Evolutionary conservation across 108 stramenopile genomes (phyloP), one percentile per base, ranked within the genome.

Genomic region (Thalassiosira profunda): DNA sequence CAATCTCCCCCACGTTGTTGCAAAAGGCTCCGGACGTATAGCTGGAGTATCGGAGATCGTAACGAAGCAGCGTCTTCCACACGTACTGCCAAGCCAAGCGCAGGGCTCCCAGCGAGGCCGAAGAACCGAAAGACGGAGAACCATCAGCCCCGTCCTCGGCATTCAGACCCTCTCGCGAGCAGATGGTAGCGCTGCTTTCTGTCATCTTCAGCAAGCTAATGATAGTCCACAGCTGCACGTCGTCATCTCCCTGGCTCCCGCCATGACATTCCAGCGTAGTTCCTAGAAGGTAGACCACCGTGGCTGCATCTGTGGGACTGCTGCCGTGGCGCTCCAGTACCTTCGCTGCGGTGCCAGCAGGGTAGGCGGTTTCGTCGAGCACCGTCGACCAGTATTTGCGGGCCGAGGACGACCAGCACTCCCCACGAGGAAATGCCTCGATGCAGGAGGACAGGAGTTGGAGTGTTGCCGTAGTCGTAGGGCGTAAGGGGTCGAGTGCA

Each of bases 351-450:
- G 48, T 63, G 45, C 68, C 63, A 40, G 44, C 70, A 23, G 69
- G 64, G 42, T 71, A 79, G 7, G 29, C 20, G 36, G 49, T 52
- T 34, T 71, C 68, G 20, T 76, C 79, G 26, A 80, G 65, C 40
- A 77, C 46, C 35, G 67, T 79, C n/a, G 70, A 75, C 87, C 87
- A 86, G 48, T 66, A 29, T 47, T 67, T 46, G 4, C 62, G 51
- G 24, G 78, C 53, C 49, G 63, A 77, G 18, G 83, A 86, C 52
- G 86, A 58, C 89, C 89, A 94, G 58, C 93, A 94, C 51, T 84
- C 80, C 12, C 93, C 93, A 14, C 76, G 45, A 34, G 93, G 93
- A 53, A 88, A 94, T 1, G 72, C 35, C 72, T 94, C 93, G 8
- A 76, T 77, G 60, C 84, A 84, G 31, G 86, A 86, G 12, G 81